phyloP scores from a whole-genome alignment of 345 rosid species.

The Boechera stricta region DNA sequence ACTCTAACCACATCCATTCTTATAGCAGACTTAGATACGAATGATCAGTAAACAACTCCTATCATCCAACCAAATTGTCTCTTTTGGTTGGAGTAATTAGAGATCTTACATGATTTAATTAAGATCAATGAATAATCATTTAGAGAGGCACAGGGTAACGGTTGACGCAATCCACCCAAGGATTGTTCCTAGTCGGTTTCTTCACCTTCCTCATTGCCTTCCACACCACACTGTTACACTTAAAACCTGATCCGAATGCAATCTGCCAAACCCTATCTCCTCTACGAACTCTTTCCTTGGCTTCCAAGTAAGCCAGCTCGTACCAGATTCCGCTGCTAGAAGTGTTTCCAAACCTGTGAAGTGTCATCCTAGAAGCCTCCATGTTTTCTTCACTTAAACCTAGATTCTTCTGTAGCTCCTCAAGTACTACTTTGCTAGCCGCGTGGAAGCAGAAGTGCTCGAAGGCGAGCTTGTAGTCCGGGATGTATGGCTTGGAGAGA shows the following conservation, averaged over 20 bases:
- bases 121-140: constrained; percentile 13
- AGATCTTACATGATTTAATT: constrained; percentile 35
- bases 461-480: constrained; percentile 93
- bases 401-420: constrained; percentile 86
- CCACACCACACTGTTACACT: constrained; percentile 97
- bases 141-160: constrained; percentile 62
- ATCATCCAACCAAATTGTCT: constrained; percentile 34
- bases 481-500: constrained; percentile 79
- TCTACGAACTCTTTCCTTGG: constrained; percentile 74
- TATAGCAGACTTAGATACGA: constrained; percentile 28
- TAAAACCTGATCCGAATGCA: constrained; percentile 87
- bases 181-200: constrained; percentile 66
- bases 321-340: constrained; percentile 95
- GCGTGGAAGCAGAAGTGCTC: constrained; percentile 95
- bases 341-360: constrained; percentile 89
- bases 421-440: constrained; percentile 78
- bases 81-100: constrained; percentile 29
- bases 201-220: constrained; percentile 65
- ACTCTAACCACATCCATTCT: constrained; percentile 30
- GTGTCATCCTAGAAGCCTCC: constrained; percentile 88
- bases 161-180: constrained; percentile 77
- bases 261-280: constrained; percentile 93
- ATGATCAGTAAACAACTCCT: constrained; percentile 34
- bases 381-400: constrained; percentile 76
- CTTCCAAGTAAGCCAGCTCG: constrained; percentile 86